A percentile compares a stretch with the other conserved stretches of the same genome.
phyloP scores from a whole-genome alignment of 1,139 yeast genomes.

The Blastobotrys arbuscula region DNA sequence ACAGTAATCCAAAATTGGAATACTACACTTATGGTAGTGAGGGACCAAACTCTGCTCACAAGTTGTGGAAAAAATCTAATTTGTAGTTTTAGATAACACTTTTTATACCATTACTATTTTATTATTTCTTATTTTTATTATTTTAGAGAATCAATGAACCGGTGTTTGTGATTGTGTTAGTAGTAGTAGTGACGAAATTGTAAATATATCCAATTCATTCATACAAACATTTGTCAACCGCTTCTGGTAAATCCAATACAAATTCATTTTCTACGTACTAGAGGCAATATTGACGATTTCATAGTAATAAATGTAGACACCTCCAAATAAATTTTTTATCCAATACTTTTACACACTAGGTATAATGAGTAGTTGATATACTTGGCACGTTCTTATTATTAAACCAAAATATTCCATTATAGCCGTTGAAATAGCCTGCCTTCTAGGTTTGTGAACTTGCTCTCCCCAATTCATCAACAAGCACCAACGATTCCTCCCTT shows the following conservation, averaged over 20 bases:
- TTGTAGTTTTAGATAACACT: slow-evolving; percentile 14
- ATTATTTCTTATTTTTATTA: background rate
- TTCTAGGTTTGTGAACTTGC: slow-evolving; percentile 30
- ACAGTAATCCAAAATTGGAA: slow-evolving; percentile 40
- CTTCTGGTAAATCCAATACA: slow-evolving; percentile 1
- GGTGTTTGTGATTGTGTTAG: background rate
- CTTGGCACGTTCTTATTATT: background rate
- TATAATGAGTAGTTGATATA: slow-evolving; percentile 1
- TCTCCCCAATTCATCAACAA: slow-evolving; percentile 62
- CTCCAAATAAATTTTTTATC: background rate
- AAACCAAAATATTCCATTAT: background rate
- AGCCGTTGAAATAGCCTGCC: slow-evolving; percentile 5
- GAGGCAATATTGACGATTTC: no score
- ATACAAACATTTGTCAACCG: background rate
- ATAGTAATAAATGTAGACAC: background rate
- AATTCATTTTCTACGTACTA: background rate
- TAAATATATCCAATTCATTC: background rate
- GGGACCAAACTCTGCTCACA: slow-evolving; percentile 67
- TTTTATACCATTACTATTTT: background rate
- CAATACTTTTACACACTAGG: background rate
- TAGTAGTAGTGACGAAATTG: background rate
- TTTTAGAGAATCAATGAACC: background rate
- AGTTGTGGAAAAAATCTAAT: slow-evolving; percentile 47
- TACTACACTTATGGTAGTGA: slow-evolving; percentile 90
- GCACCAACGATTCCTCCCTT: slow-evolving; percentile 54